Evolutionary conservation across 345 rosid species (phyloP).

Genomic region (Fremontodendron californicum): DNA sequence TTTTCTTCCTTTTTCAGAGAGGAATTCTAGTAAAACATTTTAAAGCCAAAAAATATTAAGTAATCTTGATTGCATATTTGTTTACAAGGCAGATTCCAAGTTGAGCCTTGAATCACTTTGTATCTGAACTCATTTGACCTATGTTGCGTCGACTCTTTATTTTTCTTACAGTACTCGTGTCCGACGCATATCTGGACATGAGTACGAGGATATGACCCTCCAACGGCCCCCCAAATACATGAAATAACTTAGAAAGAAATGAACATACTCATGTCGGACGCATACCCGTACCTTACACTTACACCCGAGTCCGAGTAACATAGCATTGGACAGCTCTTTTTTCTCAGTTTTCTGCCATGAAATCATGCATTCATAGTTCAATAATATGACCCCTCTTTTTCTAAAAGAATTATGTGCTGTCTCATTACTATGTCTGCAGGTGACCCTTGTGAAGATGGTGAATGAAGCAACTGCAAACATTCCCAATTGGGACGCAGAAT

Average conservation of each 20-base stretch:
- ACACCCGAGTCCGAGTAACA: too few species aligned
- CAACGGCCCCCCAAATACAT: too few species aligned
- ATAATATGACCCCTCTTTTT: background rate
- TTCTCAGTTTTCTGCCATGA: background rate
- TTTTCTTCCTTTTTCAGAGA: background rate
- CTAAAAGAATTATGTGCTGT: background rate
- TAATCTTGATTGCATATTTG: background rate
- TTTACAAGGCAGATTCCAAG: background rate
- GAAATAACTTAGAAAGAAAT: too few species aligned
- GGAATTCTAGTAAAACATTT: background rate
- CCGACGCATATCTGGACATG: too few species aligned
- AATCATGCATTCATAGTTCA: background rate
- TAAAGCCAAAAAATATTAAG: background rate
- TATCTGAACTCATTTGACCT: background rate
- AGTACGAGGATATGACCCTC: too few species aligned
- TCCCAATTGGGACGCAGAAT: slow-evolving; percentile 55
- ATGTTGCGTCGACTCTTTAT: too few species aligned
- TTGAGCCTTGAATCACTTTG: background rate
- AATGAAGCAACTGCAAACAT: slow-evolving; percentile 80
- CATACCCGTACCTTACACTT: too few species aligned
- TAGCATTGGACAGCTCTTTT: too few species aligned
- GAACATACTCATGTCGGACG: too few species aligned
- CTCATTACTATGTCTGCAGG: slow-evolving; percentile 37
- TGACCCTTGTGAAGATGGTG: slow-evolving; percentile 75
- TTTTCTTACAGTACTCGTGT: too few species aligned